Evolutionary conservation across 2,329 filamentous ascomycete genomes (phyloP).

Genomic region (Stachybotrys chlorohalonatus): DNA sequence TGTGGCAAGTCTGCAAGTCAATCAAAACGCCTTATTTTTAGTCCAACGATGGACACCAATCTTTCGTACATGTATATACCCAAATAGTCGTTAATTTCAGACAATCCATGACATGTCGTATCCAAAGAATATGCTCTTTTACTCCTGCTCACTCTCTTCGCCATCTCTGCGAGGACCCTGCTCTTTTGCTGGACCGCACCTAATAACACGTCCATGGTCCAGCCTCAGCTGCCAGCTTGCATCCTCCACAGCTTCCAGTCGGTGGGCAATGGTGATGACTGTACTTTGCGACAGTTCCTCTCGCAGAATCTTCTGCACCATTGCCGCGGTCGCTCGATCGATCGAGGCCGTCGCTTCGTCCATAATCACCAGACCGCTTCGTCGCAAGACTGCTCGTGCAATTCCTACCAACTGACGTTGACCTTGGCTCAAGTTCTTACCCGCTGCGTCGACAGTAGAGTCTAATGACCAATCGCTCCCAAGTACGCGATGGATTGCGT

Average conservation of each 20-base stretch:
- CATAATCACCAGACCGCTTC: slow-evolving; percentile 52
- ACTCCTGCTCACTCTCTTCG: background rate
- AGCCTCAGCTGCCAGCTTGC: slow-evolving; percentile 46
- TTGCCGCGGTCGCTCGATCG: slow-evolving; percentile 47
- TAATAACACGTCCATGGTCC: slow-evolving; percentile 41
- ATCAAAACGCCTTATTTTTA: no score
- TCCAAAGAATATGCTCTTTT: background rate
- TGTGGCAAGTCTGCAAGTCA: no score
- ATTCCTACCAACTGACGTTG: slow-evolving; percentile 55
- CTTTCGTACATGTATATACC: no score
- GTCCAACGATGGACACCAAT: no score
- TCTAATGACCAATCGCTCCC: slow-evolving; percentile 36
- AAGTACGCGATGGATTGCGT: slow-evolving; percentile 51
- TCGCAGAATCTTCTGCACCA: slow-evolving; percentile 48
- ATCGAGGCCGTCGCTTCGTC: slow-evolving; percentile 59
- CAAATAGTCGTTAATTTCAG: no score
- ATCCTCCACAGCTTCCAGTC: slow-evolving; percentile 52
- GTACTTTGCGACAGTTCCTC: slow-evolving; percentile 47
- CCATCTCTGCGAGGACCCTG: background rate
- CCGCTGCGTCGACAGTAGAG: slow-evolving; percentile 48
- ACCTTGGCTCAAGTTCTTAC: slow-evolving; percentile 53
- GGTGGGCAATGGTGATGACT: slow-evolving; percentile 58
- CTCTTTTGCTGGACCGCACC: slow-evolving; percentile 31
- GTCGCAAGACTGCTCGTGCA: slow-evolving; percentile 48
- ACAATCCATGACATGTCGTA: no score